These are phyloP conservation scores for Termitomyces heimii DNA, from an alignment of 768 basidiomycete species.

Conservation along the genomic window DNA sequence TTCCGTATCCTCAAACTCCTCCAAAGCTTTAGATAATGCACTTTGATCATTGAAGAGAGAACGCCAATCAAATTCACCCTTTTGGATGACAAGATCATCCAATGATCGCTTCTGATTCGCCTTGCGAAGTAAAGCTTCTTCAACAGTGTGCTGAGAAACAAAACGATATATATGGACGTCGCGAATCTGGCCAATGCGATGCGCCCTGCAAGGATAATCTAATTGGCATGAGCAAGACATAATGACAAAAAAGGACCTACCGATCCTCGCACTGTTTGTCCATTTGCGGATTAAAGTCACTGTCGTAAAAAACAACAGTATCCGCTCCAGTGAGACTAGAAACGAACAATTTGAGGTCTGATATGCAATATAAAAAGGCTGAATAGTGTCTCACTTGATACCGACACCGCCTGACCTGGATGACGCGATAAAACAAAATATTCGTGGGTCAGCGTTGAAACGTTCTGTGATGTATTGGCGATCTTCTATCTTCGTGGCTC, in stretches of 20 bases:
- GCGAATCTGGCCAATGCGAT: slow-evolving; percentile 96
- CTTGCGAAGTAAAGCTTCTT: slow-evolving; percentile 93
- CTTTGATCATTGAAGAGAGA: slow-evolving; percentile 65
- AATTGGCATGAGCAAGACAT: neutral
- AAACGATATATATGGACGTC: slow-evolving; percentile 97
- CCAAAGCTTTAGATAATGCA: slow-evolving; percentile 69
- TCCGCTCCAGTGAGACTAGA: slow-evolving; percentile 81
- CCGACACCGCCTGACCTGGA: slow-evolving; percentile 82
- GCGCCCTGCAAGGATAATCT: slow-evolving; percentile 50
- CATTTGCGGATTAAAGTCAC: slow-evolving; percentile 97
- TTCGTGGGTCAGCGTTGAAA: slow-evolving; percentile 71
- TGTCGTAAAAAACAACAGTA: slow-evolving; percentile 96
- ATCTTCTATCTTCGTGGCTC: slow-evolving; percentile 93
- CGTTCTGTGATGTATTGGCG: slow-evolving; percentile 87
- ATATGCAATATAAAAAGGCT: slow-evolving; percentile 1
- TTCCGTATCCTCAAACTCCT: slow-evolving; percentile 83
- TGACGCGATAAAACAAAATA: slow-evolving; percentile 88
- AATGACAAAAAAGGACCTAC: slow-evolving; percentile 28
- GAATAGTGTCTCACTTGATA: slow-evolving; percentile 71
- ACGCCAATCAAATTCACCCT: slow-evolving; percentile 94
- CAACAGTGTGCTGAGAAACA: slow-evolving; percentile 84
- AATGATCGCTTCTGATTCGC: slow-evolving; percentile 96
- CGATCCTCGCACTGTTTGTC: slow-evolving; percentile 95
- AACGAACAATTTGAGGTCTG: slow-evolving; percentile 9
- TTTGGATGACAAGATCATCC: slow-evolving; percentile 88